phyloP scores from a whole-genome alignment of 2,329 filamentous ascomycete species.

The Aspergillus sp. region DNA sequence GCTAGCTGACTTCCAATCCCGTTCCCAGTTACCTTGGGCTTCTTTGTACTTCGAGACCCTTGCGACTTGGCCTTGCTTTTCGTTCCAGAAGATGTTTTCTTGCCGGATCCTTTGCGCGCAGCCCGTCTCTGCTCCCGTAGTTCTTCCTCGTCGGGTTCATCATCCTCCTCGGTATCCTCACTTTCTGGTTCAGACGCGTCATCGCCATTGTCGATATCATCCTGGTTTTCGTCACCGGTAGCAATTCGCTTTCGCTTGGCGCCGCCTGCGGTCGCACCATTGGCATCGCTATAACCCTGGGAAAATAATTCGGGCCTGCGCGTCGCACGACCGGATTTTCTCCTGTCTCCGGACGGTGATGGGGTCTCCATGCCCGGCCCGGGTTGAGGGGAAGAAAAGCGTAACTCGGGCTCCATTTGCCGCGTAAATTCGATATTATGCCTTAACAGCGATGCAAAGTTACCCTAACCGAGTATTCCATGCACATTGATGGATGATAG shows the following conservation, averaged over 20 bases:
- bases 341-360: conserved; percentile 32
- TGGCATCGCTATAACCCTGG: conserved; percentile 33
- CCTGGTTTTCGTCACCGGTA: conserved; percentile 38
- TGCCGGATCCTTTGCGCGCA: conserved; percentile 32
- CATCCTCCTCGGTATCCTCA: conserved; percentile 37
- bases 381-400: conserved; percentile 20
- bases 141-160: conserved; percentile 51
- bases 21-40: conserved; percentile 56
- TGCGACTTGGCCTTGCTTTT: conserved; percentile 39
- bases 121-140: conserved; percentile 44
- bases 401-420: conserved; percentile 26
- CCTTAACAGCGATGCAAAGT: neutral
- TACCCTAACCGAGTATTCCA: neutral
- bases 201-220: conserved; percentile 31
- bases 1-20: conserved; percentile 51
- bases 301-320: conserved; percentile 46
- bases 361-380: conserved; percentile 21
- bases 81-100: conserved; percentile 34
- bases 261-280: conserved; percentile 26
- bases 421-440: conserved; percentile 3
- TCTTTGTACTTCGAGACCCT: conserved; percentile 47
- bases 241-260: conserved; percentile 53
- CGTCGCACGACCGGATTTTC: conserved; percentile 46
- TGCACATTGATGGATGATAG: neutral
- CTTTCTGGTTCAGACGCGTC: conserved; percentile 40